phyloP scores from a whole-genome alignment of 441 rosid species.

The Hura crepitans region DNA sequence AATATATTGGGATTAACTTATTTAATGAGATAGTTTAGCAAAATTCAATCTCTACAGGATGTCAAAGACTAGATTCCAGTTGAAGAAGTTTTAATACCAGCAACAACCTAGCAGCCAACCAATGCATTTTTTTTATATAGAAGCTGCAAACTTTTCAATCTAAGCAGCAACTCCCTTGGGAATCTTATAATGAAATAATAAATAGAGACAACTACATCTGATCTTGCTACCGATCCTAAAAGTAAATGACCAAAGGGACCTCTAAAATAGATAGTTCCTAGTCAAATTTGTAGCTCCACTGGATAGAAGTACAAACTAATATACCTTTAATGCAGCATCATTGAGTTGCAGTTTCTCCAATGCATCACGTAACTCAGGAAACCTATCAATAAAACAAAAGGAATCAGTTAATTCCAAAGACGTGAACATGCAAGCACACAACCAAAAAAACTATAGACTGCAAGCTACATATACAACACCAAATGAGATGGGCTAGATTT shows the following conservation, averaged over 20 bases:
- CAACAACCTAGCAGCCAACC: not conserved
- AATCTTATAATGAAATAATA: not conserved
- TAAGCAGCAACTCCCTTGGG: not conserved
- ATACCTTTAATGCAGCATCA: conserved; percentile 95
- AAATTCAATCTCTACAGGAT: too few species aligned
- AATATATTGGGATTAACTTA: too few species aligned
- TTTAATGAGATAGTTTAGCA: not conserved
- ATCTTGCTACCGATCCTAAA: not conserved
- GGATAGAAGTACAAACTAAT: not conserved
- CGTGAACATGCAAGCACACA: conserved; percentile 11
- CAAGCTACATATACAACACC: not conserved
- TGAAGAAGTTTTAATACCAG: not conserved
- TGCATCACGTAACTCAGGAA: conserved; percentile 88
- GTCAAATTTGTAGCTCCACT: not conserved
- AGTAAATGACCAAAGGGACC: not conserved
- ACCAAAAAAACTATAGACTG: conserved; percentile 4
- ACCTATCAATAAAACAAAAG: conserved; percentile 44
- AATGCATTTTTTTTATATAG: too few species aligned
- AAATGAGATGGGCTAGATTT: conserved; percentile 25
- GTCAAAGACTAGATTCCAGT: not conserved
- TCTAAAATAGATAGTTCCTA: not conserved
- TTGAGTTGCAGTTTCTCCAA: conserved; percentile 92
- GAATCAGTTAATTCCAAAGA: conserved; percentile 23
- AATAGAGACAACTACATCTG: not conserved
- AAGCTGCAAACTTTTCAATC: not conserved